Evolutionary conservation across 2,329 filamentous ascomycete genomes (phyloP).

Genomic region (Gnomoniopsis sp.): DNA sequence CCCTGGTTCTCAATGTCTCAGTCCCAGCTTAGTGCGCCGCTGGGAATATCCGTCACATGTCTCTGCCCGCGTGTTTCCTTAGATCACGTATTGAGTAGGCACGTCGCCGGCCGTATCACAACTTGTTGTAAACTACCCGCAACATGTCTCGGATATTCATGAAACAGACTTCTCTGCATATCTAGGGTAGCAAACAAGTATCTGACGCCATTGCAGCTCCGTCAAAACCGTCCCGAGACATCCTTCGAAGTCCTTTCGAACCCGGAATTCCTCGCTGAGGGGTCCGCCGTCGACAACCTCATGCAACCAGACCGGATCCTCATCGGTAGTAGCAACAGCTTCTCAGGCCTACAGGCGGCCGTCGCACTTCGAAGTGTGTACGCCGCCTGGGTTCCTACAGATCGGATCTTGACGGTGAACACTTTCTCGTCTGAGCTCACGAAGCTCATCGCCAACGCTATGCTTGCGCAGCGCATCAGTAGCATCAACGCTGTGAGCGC

Average conservation of each 20-base stretch:
- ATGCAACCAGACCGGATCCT: slow-evolving; percentile 56
- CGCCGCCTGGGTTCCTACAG: slow-evolving; percentile 50
- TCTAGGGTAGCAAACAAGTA: neutral
- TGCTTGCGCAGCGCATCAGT: slow-evolving; percentile 62
- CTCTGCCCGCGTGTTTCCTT: neutral
- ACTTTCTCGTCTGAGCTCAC: slow-evolving; percentile 59
- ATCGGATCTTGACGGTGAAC: slow-evolving; percentile 55
- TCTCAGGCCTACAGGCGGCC: slow-evolving; percentile 46
- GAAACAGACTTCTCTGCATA: slow-evolving; percentile 1
- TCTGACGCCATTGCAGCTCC: slow-evolving; percentile 20
- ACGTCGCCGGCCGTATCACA: neutral
- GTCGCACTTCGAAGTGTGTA: slow-evolving; percentile 50
- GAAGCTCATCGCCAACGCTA: slow-evolving; percentile 60
- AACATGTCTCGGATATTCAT: slow-evolving; percentile 11
- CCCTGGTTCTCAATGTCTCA: slow-evolving; percentile 4
- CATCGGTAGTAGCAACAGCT: slow-evolving; percentile 53
- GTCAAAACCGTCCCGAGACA: slow-evolving; percentile 37
- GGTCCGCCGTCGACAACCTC: slow-evolving; percentile 56
- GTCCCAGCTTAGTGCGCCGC: neutral
- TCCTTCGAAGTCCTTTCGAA: slow-evolving; percentile 60
- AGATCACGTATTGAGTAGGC: neutral
- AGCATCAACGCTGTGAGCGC: slow-evolving; percentile 62
- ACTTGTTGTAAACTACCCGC: neutral
- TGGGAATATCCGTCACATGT: neutral
- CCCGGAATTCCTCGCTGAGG: slow-evolving; percentile 62